These are phyloP conservation scores for Uronychia setigera DNA, from an alignment of 73 alveolate species.

Conservation along the genomic window DNA sequence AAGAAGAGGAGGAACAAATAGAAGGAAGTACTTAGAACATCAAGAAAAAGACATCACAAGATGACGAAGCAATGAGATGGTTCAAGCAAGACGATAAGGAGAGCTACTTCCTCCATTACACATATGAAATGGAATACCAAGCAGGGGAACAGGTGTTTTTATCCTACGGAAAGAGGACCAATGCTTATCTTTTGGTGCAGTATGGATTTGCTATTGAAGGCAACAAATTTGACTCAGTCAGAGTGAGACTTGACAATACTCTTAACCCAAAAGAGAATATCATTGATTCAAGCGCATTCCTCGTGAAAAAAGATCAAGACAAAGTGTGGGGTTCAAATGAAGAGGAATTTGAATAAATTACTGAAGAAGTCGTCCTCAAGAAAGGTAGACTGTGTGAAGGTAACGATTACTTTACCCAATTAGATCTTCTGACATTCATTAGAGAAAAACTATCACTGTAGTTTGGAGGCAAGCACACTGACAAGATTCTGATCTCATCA, in stretches of 20 bases:
- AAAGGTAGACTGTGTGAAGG: background rate
- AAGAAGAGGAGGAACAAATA: background rate
- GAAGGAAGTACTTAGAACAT: too few relatives aligned
- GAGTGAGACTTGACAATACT: background rate
- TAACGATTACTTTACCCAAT: background rate
- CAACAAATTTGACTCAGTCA: background rate
- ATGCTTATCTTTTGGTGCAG: constrained; percentile 29
- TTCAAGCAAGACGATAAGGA: constrained; percentile 43
- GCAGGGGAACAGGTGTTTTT: constrained; percentile 53
- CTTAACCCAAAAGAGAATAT: background rate
- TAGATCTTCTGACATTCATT: background rate
- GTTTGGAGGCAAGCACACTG: background rate
- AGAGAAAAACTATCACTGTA: background rate
- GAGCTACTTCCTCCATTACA: constrained; percentile 58
- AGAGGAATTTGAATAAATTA: background rate
- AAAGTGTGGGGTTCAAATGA: background rate
- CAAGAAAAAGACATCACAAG: background rate
- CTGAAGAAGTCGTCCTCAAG: background rate
- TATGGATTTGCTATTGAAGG: background rate
- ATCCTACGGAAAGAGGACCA: constrained; percentile 65
- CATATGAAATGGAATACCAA: constrained; percentile 38
- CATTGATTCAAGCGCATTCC: background rate
- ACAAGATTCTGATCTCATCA: background rate
- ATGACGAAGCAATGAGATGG: constrained; percentile 54
- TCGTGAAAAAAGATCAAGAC: background rate